These are phyloP conservation scores for Chrysoporthe austroafricana DNA, from an alignment of 2,329 filamentous ascomycete species.

Conservation along the genomic window DNA sequence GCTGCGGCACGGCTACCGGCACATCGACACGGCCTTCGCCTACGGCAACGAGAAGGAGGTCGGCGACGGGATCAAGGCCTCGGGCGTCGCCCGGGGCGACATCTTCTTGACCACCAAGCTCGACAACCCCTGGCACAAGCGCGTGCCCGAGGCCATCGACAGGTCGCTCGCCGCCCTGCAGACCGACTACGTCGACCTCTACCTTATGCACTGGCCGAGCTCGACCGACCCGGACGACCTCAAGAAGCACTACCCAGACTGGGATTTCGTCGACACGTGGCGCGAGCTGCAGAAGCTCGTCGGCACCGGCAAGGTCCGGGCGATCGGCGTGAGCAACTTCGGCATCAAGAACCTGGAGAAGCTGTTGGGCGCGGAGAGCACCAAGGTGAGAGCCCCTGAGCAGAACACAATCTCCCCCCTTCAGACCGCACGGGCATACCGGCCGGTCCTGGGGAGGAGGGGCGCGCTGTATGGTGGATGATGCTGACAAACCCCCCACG, in stretches of 20 bases:
- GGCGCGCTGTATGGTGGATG: too few species aligned
- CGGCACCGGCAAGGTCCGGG: slow-evolving; percentile 71
- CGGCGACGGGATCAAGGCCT: slow-evolving; percentile 65
- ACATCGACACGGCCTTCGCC: slow-evolving; percentile 76
- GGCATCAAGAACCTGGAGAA: slow-evolving; percentile 79
- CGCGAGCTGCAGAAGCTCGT: slow-evolving; percentile 72
- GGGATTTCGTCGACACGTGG: slow-evolving; percentile 84
- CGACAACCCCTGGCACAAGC: slow-evolving; percentile 74
- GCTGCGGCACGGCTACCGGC: slow-evolving; percentile 70
- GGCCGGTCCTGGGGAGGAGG: too few species aligned
- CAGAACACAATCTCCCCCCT: not conserved
- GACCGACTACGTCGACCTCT: slow-evolving; percentile 70
- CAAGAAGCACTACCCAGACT: slow-evolving; percentile 73
- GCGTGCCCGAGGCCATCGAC: slow-evolving; percentile 64
- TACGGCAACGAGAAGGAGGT: slow-evolving; percentile 79
- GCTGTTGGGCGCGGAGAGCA: slow-evolving; percentile 67
- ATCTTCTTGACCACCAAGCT: slow-evolving; percentile 79
- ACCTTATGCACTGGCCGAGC: slow-evolving; percentile 74
- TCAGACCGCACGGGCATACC: not conserved
- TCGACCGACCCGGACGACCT: slow-evolving; percentile 64
- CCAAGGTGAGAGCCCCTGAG: slow-evolving; percentile 51
- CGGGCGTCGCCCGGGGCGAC: slow-evolving; percentile 66
- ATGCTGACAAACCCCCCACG: not conserved
- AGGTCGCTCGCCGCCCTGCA: slow-evolving; percentile 63
- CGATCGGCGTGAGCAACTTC: slow-evolving; percentile 89